phyloP scores from a whole-genome alignment of 768 basidiomycete genomes.

The Rhizopogon vesiculosus region DNA sequence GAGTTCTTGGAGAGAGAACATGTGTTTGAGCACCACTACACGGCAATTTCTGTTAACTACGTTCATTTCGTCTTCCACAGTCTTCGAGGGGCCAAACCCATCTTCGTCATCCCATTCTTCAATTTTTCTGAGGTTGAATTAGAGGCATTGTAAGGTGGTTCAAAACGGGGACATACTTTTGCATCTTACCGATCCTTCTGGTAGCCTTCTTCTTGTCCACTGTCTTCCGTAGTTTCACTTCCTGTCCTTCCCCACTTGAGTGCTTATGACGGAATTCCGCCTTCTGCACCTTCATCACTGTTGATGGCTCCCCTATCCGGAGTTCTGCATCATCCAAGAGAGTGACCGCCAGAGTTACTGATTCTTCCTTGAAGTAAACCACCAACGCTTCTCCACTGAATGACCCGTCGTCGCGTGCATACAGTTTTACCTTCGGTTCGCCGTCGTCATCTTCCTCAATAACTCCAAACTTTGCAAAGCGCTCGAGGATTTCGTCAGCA shows the following conservation, averaged over 20 bases:
- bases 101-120: slow-evolving; percentile 95
- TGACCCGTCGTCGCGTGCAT: slow-evolving; percentile 78
- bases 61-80: slow-evolving; percentile 46
- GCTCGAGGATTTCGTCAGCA: slow-evolving; percentile 66
- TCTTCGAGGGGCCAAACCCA: slow-evolving; percentile 73
- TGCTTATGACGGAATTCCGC: slow-evolving; percentile 79
- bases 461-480: slow-evolving; percentile 90
- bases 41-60: slow-evolving; percentile 54
- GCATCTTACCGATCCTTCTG: slow-evolving; percentile 78
- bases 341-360: slow-evolving; percentile 78
- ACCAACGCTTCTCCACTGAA: slow-evolving; percentile 95
- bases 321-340: slow-evolving; percentile 92
- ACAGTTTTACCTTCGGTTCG: slow-evolving; percentile 92
- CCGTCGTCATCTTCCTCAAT: slow-evolving; percentile 92
- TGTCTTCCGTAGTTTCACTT: slow-evolving; percentile 50
- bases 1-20: slow-evolving; percentile 87
- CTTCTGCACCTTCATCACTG: slow-evolving; percentile 67
- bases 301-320: slow-evolving; percentile 70
- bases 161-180: slow-evolving; percentile 48
- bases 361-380: slow-evolving; percentile 96
- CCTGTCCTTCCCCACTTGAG: slow-evolving; percentile 33
- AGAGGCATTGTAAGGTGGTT: background rate
- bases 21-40: slow-evolving; percentile 90
- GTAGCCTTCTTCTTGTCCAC: slow-evolving; percentile 77
- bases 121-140: slow-evolving; percentile 59